Percentiles rank a stretch among this genome's conserved stretches.
These are phyloP conservation scores for Aspergillus melleus DNA, from an alignment of 2,329 filamentous ascomycete species.

Conservation along the genomic window DNA sequence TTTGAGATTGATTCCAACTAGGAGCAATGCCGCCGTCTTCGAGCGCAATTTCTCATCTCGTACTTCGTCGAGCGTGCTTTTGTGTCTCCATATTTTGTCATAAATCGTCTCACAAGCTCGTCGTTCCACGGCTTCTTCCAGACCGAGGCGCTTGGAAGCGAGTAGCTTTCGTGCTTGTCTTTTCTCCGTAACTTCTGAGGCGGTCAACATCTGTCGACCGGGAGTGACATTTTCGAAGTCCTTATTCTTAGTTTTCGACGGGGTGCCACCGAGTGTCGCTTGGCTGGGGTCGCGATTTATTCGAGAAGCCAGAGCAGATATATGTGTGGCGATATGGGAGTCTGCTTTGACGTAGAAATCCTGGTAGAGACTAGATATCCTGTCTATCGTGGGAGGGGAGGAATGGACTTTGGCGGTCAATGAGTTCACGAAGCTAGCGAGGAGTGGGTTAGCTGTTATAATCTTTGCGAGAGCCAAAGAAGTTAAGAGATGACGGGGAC, in stretches of 20 bases:
- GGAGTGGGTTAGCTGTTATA: constrained; percentile 5
- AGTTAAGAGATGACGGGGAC: not conserved
- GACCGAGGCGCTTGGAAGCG: constrained; percentile 70
- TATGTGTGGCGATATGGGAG: constrained; percentile 81
- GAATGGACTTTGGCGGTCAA: constrained; percentile 83
- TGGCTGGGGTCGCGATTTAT: constrained; percentile 65
- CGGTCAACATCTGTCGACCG: constrained; percentile 86
- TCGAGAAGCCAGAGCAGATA: constrained; percentile 73
- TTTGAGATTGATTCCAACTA: constrained; percentile 87
- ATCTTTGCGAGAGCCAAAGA: not conserved
- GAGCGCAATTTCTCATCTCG: constrained; percentile 92
- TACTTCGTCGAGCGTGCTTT: constrained; percentile 88
- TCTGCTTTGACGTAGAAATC: constrained; percentile 86
- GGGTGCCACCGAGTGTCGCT: constrained; percentile 21
- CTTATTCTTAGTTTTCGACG: constrained; percentile 54
- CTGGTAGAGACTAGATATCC: constrained; percentile 83
- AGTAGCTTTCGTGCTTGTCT: constrained; percentile 76
- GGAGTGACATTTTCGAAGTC: constrained; percentile 36
- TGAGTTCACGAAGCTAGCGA: constrained; percentile 79
- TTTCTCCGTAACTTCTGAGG: constrained; percentile 76
- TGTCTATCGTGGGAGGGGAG: constrained; percentile 78
- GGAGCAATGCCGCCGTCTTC: constrained; percentile 81
- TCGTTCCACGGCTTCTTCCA: constrained; percentile 91
- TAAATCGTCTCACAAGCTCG: constrained; percentile 84
- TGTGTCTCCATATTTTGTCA: constrained; percentile 84